Conservation (phyloP, 768 basidiomycete species). For the Pholiota molesta region DNA sequence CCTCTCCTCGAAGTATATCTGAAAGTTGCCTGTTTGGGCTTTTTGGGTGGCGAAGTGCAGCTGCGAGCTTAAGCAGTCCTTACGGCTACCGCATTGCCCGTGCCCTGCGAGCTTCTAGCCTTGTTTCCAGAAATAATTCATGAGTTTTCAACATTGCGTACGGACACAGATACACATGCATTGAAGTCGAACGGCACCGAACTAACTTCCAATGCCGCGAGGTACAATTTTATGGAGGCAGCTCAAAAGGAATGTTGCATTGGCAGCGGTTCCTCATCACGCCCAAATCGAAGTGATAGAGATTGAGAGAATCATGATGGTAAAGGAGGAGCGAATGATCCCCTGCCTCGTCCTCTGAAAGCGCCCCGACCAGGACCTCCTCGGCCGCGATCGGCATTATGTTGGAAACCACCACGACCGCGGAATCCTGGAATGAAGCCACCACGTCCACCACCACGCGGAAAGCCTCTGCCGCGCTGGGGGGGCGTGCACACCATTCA, state of each 20-base stretch:
- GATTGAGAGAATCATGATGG: slow-evolving; percentile 26
- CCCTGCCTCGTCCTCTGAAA: slow-evolving; percentile 43
- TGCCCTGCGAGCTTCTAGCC: not conserved
- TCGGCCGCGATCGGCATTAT: slow-evolving; percentile 34
- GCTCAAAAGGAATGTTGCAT: not conserved
- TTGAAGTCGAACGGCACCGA: not conserved
- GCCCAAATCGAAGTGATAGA: not conserved
- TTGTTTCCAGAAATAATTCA: not conserved
- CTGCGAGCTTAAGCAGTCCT: not conserved
- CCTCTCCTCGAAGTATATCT: no score
- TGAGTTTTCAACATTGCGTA: not conserved
- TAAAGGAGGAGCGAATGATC: slow-evolving; percentile 30
- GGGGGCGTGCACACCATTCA: slow-evolving; percentile 21
- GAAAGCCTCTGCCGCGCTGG: slow-evolving; percentile 26
- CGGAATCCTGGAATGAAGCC: slow-evolving; percentile 31
- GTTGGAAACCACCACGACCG: slow-evolving; percentile 33
- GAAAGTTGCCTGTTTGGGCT: not conserved
- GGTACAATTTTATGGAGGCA: not conserved
- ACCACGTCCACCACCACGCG: slow-evolving; percentile 29
- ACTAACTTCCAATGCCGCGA: not conserved
- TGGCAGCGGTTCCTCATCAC: not conserved
- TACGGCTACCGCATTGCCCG: not conserved
- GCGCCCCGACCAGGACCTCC: slow-evolving; percentile 32
- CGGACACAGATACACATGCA: not conserved
- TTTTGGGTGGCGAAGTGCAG: not conserved